Conservation (phyloP, 2,329 filamentous ascomycete genomes). For the Neospermospora avenae region DNA sequence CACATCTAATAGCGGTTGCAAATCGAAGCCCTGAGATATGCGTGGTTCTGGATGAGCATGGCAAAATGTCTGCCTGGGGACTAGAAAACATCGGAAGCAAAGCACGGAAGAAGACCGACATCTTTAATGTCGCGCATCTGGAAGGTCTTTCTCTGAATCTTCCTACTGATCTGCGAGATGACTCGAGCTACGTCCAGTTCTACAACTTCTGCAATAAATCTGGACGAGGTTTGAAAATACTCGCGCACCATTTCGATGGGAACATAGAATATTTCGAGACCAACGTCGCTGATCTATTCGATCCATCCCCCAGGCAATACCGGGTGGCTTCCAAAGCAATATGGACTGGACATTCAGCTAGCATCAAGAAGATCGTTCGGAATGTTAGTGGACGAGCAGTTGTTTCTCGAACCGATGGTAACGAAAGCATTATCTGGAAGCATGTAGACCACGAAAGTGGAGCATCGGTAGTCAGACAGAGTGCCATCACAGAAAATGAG, state of each 20-base stretch:
- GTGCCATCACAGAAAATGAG: constrained; percentile 61
- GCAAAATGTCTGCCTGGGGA: constrained; percentile 89
- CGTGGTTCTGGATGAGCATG: constrained; percentile 76
- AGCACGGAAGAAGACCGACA: constrained; percentile 58
- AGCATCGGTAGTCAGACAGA: constrained; percentile 61
- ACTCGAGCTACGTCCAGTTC: constrained; percentile 59
- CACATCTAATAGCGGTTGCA: constrained; percentile 81
- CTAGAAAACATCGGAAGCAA: constrained; percentile 81
- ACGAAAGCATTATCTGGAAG: constrained; percentile 81
- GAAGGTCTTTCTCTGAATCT: constrained; percentile 52
- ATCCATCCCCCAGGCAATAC: constrained; percentile 58
- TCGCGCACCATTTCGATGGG: constrained; percentile 84
- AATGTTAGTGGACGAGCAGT: constrained; percentile 78
- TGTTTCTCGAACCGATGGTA: constrained; percentile 74
- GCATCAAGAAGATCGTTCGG: constrained; percentile 82
- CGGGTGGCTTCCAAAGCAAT: constrained; percentile 61
- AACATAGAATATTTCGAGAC: constrained; percentile 78
- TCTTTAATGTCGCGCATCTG: constrained; percentile 85
- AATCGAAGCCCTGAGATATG: constrained; percentile 85
- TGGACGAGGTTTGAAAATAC: constrained; percentile 64
- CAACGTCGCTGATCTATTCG: constrained; percentile 75
- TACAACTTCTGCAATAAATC: constrained; percentile 67
- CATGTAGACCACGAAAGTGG: constrained; percentile 53
- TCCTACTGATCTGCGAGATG: constrained; percentile 19
- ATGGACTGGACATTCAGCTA: constrained; percentile 80